Base-by-base conservation (phyloP, 148 eudicot species). In the Chenopodium album region DNA sequence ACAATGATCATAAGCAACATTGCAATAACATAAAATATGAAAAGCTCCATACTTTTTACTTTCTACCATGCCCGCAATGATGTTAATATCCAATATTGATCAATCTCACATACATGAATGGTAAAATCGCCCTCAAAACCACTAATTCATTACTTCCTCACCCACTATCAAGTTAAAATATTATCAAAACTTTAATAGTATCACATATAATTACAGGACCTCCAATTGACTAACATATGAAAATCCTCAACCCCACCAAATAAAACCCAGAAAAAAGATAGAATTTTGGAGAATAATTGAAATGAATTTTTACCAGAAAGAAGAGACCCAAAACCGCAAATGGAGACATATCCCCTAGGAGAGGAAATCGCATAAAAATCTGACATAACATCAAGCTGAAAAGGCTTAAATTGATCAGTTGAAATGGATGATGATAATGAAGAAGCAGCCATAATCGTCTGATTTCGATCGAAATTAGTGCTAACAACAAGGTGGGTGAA, bases 311-410 rank as follows among this genome's bases (percentile, higher is more conserved):
- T 84, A 96, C 99, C 98, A 69, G 98, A 96, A 85, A 96, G 94
- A 71, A 96, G 98, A 81, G 99, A 96, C 44, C 98, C 99, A 87
- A 96, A 96, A 85, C 99, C 99, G 63, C 94, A 92, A 78, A 96
- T 82, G 81, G 98, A 88, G 85, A 96, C 78, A 71, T 75, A 83
- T 26, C 95, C 95, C 4, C 83, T 87, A 77, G 89, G 84, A 16
- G 94, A 90, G 14, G 86, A 71, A 85, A 95, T 86, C 71, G 37
- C 76, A 1, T 85, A 85, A 76, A 95, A 95, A 87, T 95, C 98
- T 22, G 87, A 71, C 60, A 89, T 91, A 32, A 88, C 86, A 31
- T 84, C 75, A 19, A 94, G 90, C 80, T 94, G 82, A 78, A 87
- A 68, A 3, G 87, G 89, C 71, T 71, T 47, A 56, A 78, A 75